A percentile compares a stretch with the other conserved stretches of the same genome.
Evolutionary conservation across 106 monocot species (phyloP).

Genomic region (Dendrobium chrysotoxum): DNA sequence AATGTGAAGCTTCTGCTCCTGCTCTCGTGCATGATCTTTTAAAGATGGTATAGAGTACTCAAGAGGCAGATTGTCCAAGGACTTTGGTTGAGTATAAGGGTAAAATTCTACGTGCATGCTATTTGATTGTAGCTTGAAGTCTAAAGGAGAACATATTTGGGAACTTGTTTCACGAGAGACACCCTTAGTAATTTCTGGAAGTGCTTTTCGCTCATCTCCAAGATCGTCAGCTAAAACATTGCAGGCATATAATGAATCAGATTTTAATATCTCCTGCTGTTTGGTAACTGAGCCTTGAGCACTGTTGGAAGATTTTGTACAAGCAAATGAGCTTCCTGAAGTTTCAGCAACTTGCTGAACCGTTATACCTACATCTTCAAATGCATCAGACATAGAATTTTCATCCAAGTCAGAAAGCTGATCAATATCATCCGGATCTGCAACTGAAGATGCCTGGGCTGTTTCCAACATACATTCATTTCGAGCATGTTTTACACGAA

Average conservation of each 20-base stretch:
- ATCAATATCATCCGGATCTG: conserved; percentile 26
- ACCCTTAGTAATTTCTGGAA: conserved; percentile 4
- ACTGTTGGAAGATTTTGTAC: conserved; percentile 1
- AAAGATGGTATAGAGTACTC: conserved; percentile 12
- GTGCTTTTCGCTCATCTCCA: neutral
- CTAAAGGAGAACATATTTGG: neutral
- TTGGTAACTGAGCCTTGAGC: neutral
- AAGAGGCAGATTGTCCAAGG: conserved; percentile 10
- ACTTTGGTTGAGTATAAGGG: conserved; percentile 1
- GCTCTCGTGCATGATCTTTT: conserved; percentile 7
- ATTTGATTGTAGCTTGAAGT: conserved; percentile 9
- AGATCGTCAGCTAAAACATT: conserved; percentile 13
- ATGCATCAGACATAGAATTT: conserved; percentile 47
- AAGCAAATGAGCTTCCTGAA: conserved; percentile 8
- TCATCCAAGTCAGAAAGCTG: conserved; percentile 62
- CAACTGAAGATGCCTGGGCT: conserved; percentile 11
- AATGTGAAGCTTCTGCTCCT: conserved; percentile 7
- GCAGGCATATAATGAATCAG: conserved; percentile 2
- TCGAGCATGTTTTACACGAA: conserved; percentile 58
- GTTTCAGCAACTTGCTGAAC: conserved; percentile 19
- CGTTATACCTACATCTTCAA: conserved; percentile 59
- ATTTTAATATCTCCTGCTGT: conserved; percentile 8
- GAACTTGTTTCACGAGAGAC: neutral
- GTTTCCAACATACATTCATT: conserved; percentile 20
- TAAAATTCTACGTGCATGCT: neutral